phyloP scores from a whole-genome alignment of 345 rosid species.

The Populus euphratica region DNA sequence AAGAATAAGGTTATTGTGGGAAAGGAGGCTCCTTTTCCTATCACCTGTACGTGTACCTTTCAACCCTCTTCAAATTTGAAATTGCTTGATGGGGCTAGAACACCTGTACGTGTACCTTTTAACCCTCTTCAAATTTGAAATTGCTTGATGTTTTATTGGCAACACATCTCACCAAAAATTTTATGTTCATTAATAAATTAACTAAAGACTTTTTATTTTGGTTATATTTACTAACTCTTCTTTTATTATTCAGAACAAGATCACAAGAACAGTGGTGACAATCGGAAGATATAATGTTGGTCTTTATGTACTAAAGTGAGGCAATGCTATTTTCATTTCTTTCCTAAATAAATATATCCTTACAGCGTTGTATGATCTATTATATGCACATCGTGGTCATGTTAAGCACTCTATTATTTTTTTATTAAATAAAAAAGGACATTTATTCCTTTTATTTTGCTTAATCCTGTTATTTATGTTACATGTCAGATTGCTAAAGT shows the following conservation, averaged over 20 bases:
- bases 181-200: constrained; percentile 13
- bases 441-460: neutral
- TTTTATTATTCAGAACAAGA: neutral
- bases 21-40: constrained; percentile 10
- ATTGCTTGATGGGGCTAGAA: constrained; percentile 1
- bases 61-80: neutral
- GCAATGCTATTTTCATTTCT: neutral
- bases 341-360: neutral
- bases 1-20: constrained; percentile 11
- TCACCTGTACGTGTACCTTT: neutral
- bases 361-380: neutral
- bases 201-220: neutral
- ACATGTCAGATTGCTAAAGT: constrained; percentile 4
- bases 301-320: neutral
- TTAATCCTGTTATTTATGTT: neutral
- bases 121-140: neutral
- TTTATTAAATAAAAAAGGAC: neutral
- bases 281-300: neutral
- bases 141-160: constrained; percentile 6
- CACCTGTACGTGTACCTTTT: neutral
- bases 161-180: constrained; percentile 1
- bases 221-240: neutral
- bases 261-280: neutral
- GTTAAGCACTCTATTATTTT: neutral
- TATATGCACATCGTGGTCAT: neutral